These are phyloP conservation scores for Plasmodium billcollinsi DNA, from an alignment of 169 alveolate genomes.

Conservation along the genomic window DNA sequence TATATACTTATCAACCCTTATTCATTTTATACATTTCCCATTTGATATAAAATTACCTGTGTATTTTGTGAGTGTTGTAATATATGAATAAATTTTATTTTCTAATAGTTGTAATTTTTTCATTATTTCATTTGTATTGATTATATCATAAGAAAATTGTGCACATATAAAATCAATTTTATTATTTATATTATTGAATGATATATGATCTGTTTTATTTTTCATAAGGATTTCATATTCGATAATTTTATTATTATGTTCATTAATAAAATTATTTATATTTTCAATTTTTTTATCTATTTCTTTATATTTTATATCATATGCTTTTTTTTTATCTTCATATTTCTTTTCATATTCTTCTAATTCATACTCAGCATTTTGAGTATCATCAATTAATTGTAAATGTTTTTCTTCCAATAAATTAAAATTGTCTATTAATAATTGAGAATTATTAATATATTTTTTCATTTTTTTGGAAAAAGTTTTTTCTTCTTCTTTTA, in stretches of 20 bases:
- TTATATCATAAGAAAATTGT: conserved; percentile 47
- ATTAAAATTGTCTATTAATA: conserved; percentile 56
- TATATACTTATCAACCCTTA: not conserved
- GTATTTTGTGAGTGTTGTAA: conserved; percentile 58
- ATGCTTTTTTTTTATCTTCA: conserved; percentile 38
- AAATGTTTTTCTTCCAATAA: conserved; percentile 65
- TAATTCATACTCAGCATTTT: conserved; percentile 60
- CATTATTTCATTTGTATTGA: conserved; percentile 63
- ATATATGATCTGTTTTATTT: conserved; percentile 36
- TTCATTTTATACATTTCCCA: not conserved
- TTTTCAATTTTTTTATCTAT: conserved; percentile 38
- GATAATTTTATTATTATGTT: conserved; percentile 23
- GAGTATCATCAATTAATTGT: conserved; percentile 68
- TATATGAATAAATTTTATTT: conserved; percentile 57
- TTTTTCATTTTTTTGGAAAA: conserved; percentile 42
- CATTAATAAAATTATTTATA: conserved; percentile 23
- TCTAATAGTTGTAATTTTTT: conserved; percentile 63
- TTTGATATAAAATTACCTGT: conserved; percentile 20
- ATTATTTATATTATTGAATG: conserved; percentile 38
- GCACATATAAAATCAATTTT: conserved; percentile 65
- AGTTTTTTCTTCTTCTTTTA: not conserved
- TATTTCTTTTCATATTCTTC: conserved; percentile 61
- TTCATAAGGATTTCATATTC: conserved; percentile 33
- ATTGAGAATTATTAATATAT: conserved; percentile 52
- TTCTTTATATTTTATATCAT: conserved; percentile 24